Conservation (phyloP, 2,329 filamentous ascomycete species). For the Exophiala dermatitidis region DNA sequence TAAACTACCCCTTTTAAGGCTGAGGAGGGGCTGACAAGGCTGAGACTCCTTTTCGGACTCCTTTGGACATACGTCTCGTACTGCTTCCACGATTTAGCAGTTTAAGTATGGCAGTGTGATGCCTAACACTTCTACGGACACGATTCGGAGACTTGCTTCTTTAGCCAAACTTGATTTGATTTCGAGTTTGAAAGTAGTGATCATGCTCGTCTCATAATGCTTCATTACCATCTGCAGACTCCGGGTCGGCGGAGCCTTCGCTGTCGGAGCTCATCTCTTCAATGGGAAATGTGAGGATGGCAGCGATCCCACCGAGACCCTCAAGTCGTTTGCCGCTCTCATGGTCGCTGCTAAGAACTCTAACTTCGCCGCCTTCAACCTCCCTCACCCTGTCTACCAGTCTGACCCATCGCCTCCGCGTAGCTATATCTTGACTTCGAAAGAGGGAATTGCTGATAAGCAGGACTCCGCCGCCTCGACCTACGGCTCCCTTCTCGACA, state of each 20-base stretch:
- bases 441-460: constrained; percentile 85
- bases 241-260: constrained; percentile 37
- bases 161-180: neutral
- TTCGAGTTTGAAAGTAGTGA: constrained; percentile 2
- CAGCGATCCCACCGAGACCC: constrained; percentile 77
- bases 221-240: constrained; percentile 7
- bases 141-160: neutral
- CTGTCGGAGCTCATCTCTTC: constrained; percentile 69
- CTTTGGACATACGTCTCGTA: neutral
- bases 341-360: constrained; percentile 86
- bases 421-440: constrained; percentile 68
- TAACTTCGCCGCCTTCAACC: constrained; percentile 72
- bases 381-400: constrained; percentile 83
- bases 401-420: constrained; percentile 70
- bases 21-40: neutral
- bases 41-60: neutral
- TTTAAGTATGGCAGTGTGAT: no score
- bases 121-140: neutral
- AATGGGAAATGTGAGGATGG: constrained; percentile 83
- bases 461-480: constrained; percentile 73
- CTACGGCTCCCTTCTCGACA: constrained; percentile 80
- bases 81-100: no score
- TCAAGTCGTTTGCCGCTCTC: constrained; percentile 84
- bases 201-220: neutral
- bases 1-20: neutral